Conservation (phyloP, 495 filamentous ascomycete species). For the Lasiosphaeria hispida region DNA sequence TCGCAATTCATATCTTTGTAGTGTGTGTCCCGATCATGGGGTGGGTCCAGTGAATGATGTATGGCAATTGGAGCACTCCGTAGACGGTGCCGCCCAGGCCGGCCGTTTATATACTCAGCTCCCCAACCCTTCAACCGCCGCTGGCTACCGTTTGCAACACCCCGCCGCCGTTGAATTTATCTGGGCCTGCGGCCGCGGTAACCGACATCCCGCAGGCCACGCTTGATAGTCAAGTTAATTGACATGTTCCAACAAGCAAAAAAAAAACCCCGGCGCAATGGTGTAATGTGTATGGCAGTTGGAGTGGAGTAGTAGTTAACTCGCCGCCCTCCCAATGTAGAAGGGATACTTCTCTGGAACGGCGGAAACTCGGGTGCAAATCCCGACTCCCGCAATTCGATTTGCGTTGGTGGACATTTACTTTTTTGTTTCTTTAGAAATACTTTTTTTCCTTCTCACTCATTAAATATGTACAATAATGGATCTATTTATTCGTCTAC, state of each 20-base stretch:
- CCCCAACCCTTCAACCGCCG: too few species aligned
- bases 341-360: not conserved
- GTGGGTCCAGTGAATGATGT: too few species aligned
- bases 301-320: conserved; percentile 33
- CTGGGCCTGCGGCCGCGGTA: too few species aligned
- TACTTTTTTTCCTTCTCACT: not conserved
- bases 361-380: conserved; percentile 28
- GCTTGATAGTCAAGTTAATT: not conserved
- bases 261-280: not conserved
- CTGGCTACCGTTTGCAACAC: too few species aligned
- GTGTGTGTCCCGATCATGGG: too few species aligned
- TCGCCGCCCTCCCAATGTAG: conserved; percentile 25
- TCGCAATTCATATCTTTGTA: too few species aligned
- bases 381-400: conserved; percentile 24
- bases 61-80: too few species aligned
- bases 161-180: too few species aligned
- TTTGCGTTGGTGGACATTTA: not conserved
- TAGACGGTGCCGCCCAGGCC: too few species aligned
- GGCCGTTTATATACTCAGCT: too few species aligned
- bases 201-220: too few species aligned
- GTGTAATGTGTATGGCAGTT: conserved; percentile 11
- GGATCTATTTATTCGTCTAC: not conserved
- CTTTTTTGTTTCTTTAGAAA: conserved; percentile 1
- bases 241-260: not conserved
- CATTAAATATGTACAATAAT: not conserved